These are phyloP conservation scores for Colletotrichum sp. DNA, from an alignment of 2,329 filamentous ascomycete species.

Conservation along the genomic window DNA sequence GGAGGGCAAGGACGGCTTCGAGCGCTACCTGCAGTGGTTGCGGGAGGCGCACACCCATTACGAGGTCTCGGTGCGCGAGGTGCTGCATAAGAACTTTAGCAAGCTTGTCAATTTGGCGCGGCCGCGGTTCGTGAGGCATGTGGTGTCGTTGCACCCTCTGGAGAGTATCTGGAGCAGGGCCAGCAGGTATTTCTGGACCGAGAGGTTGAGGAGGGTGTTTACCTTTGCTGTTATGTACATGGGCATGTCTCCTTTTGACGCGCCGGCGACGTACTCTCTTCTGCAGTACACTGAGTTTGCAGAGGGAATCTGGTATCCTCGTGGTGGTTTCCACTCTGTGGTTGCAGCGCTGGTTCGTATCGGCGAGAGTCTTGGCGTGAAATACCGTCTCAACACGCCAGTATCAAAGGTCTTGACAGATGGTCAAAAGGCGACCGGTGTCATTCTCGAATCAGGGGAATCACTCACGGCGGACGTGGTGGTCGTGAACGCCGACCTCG, in stretches of 20 bases:
- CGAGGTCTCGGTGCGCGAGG: conserved; percentile 69
- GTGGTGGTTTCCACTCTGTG: conserved; percentile 72
- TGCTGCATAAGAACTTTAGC: conserved; percentile 72
- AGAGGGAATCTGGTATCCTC: conserved; percentile 79
- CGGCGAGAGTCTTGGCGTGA: conserved; percentile 65
- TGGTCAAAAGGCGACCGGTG: conserved; percentile 60
- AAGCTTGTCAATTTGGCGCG: conserved; percentile 61
- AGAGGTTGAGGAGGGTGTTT: conserved; percentile 72
- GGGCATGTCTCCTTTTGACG: conserved; percentile 81
- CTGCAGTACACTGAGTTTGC: conserved; percentile 78
- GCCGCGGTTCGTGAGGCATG: conserved; percentile 61
- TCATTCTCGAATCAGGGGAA: conserved; percentile 63
- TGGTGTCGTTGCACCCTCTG: conserved; percentile 71
- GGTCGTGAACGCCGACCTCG: conserved; percentile 75
- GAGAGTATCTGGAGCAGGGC: conserved; percentile 73
- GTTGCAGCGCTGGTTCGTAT: conserved; percentile 68
- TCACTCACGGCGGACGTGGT: conserved; percentile 68
- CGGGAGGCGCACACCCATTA: conserved; percentile 73
- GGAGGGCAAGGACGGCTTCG: conserved; percentile 74
- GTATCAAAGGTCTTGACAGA: conserved; percentile 63
- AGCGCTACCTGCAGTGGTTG: conserved; percentile 71
- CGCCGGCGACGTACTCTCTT: conserved; percentile 75
- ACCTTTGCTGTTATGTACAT: conserved; percentile 85
- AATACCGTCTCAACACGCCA: conserved; percentile 64
- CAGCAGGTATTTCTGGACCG: conserved; percentile 71